Base-by-base conservation (phyloP, 2,329 filamentous ascomycete genomes). In the Alternaria gaisen region DNA sequence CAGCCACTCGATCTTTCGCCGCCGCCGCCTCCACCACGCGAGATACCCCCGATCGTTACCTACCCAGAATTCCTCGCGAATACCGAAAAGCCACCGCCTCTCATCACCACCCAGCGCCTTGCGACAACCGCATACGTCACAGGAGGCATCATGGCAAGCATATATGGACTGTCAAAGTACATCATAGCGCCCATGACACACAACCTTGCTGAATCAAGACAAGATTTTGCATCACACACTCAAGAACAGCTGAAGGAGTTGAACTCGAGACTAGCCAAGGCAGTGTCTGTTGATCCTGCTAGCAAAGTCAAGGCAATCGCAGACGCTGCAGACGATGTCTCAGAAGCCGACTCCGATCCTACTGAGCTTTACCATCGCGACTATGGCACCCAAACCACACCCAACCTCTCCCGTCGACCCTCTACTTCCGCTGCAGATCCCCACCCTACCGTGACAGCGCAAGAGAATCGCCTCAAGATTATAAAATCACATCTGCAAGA, bases 291-390 rank as follows among this genome's bases (percentile, higher is more conserved):
- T 46, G 81, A 91, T 1, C 89, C 90, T 5, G 65, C 65, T 53
- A 71, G 56, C 58, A 77, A 70, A 62, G 69, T 60, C 55, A 79
- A 71, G 64, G 55, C 65, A 20, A 71, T 64, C 7, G 61, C 59
- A 54, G 73, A 69, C 32, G 65, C 77, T 1, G 74, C 75, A 16
- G 79, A 80, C 28, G 77, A 80, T 40, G 70, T 77, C n/a, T 81
- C 81, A 18, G 84, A 86, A 43, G 71, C 70, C 14, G 84, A 84
- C 69, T 87, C 85, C 12, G 87, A 89, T 66, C 91, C 92, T 1
- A 88, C 90, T 1, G 91, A 94, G 77, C 86, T 94, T 63, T 95
- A 92, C 79, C 91, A 94, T 77, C 87, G 91, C 46, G 92, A 95
- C 73, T 86, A 92, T 61, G 91, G 91, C 65, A 91, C 91, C 1